Evolutionary conservation across 2,329 filamentous ascomycete genomes (phyloP).

Genomic region (Colletotrichum falcatum): DNA sequence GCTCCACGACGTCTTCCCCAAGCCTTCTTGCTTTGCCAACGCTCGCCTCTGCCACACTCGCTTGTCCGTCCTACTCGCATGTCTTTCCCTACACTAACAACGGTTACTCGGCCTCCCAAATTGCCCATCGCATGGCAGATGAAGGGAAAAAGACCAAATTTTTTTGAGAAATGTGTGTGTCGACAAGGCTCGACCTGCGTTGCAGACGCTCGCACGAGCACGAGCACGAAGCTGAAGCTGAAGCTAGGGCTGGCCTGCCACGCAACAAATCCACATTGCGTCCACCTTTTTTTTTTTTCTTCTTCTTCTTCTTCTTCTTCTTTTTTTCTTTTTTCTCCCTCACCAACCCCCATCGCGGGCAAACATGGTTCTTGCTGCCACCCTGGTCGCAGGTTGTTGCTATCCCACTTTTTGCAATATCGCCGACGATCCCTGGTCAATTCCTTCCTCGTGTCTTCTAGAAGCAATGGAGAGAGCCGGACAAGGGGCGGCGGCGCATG

Average conservation of each 20-base stretch:
- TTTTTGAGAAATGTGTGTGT: not conserved
- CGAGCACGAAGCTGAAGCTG: not conserved
- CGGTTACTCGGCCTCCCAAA: not conserved
- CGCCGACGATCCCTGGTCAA: conserved; percentile 34
- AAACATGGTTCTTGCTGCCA: conserved; percentile 29
- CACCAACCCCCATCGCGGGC: conserved; percentile 30
- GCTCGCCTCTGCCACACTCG: conserved; percentile 14
- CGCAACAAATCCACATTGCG: conserved; percentile 18
- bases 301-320: too few species aligned
- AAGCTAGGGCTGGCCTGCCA: conserved; percentile 34
- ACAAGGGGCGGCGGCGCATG: conserved; percentile 15
- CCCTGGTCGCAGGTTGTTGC: conserved; percentile 27
- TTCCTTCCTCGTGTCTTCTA: conserved; percentile 37
- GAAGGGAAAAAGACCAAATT: too few species aligned
- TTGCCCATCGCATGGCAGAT: not conserved
- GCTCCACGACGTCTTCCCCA: not conserved
- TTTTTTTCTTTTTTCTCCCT: too few species aligned
- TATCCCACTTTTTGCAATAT: conserved; percentile 35
- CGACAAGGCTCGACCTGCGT: conserved; percentile 18
- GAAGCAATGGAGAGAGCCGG: conserved; percentile 37
- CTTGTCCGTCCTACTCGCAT: not conserved
- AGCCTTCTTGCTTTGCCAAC: conserved; percentile 4
- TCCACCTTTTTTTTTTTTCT: conserved; percentile 26
- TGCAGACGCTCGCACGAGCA: conserved; percentile 31
- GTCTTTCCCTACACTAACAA: too few species aligned